Evolutionary conservation across 1,139 yeast species (phyloP), one percentile per base, ranked within the genome.

Genomic region (Blastobotrys buckinghamii): DNA sequence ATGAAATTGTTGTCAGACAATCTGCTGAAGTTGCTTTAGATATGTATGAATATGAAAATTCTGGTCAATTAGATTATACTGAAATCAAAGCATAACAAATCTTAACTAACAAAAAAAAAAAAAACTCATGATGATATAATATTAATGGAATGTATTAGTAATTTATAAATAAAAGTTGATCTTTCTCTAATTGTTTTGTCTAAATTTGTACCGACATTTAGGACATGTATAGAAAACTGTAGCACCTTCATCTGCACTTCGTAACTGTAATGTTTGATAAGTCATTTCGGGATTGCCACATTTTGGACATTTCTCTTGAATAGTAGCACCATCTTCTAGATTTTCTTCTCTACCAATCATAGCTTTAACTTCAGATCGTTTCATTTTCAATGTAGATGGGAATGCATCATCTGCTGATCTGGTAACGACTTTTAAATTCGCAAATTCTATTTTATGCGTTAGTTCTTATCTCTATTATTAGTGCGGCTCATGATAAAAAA

Each of bases 281-380:
- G 84, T 92, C 98, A 94, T 94, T 69, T 92, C 97, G 62, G 92
- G 97, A 68, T 90, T 79, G 45, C 96, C 97, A 79, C 98, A 92
- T 69, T 89, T 82, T 20, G 97, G 97, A 75, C 99, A 92, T 64
- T 85, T 89, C 67, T 92, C 99, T 67, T 89, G 85, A 66, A 92
- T 92, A 20, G 94, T 84, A 36, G 97, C 97, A 56, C 97, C 97
- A 54, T 88, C 97, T 52, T 84, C 95, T 46, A 87, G 70, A 20
- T 37, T 36, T 59, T 90, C 97, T 58, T 81, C 82, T 39, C 78
- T 79, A 61, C 77, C 81, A 61, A 90, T 75, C 1, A 82, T 69
- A 0, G 97, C 89, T 71, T 92, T 90, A 41, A 92, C 98, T 1
- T 86, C 87, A 3, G 97, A 89, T 59, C 87, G 77, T 63, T 89